These are phyloP conservation scores for Diaporthe nobilis DNA, from an alignment of 2,329 filamentous ascomycete genomes.

Conservation along the genomic window DNA sequence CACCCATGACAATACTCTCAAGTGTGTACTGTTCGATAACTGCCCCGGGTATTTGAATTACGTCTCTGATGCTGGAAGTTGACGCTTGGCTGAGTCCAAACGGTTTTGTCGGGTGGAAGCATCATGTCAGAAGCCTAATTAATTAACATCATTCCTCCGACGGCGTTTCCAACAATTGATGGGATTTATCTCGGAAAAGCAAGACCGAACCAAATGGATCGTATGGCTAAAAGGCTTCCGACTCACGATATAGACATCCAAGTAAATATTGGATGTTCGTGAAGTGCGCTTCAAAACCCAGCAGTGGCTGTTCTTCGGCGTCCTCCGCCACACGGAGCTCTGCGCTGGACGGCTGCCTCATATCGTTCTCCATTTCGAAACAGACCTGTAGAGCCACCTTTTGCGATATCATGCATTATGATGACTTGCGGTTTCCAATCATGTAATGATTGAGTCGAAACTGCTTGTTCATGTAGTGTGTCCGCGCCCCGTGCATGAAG, in stretches of 20 bases:
- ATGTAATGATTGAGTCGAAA: not conserved
- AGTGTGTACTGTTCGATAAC: not conserved
- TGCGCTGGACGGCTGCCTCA: not conserved
- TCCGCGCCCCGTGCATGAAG: not conserved
- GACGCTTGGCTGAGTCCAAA: not conserved
- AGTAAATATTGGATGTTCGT: not conserved
- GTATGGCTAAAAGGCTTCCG: too few relatives aligned
- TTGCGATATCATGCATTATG: not conserved
- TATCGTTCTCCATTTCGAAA: not conserved
- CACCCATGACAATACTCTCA: not conserved
- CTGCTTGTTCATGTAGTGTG: too few relatives aligned
- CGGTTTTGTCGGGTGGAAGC: not conserved
- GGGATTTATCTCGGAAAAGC: too few relatives aligned
- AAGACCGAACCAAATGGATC: not conserved
- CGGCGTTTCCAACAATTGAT: not conserved
- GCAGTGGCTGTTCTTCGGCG: slow-evolving; percentile 5
- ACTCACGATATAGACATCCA: not conserved
- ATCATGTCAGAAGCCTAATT: not conserved
- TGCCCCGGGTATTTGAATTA: not conserved
- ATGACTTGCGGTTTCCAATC: not conserved
- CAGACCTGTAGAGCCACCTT: not conserved
- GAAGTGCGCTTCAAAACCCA: not conserved
- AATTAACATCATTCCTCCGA: not conserved
- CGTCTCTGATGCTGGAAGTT: not conserved
- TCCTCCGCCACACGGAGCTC: slow-evolving; percentile 2